phyloP scores from a whole-genome alignment of 78 protist genomes.

The Chrysochromulina tobinii region DNA sequence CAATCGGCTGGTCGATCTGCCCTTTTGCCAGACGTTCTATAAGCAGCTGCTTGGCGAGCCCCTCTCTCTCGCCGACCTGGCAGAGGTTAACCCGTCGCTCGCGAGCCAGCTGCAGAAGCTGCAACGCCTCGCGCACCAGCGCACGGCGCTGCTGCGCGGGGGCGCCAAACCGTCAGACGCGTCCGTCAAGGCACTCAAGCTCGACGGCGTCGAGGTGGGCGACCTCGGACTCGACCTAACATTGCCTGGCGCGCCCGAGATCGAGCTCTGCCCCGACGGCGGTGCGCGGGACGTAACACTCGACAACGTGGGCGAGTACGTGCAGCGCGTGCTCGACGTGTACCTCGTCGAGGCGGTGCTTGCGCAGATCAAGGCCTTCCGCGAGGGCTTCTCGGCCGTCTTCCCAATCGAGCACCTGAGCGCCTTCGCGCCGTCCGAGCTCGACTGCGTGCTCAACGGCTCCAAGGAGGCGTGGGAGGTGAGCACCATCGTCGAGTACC shows the following conservation, averaged over 20 bases:
- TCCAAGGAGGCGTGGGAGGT: not conserved
- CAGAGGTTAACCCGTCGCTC: conserved; percentile 17
- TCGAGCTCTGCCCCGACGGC: conserved; percentile 43
- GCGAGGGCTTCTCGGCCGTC: conserved; percentile 48
- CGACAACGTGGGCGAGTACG: conserved; percentile 56
- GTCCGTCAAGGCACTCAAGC: not conserved
- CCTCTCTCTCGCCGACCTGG: conserved; percentile 52
- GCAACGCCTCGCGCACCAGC: not conserved
- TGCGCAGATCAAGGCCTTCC: conserved; percentile 63
- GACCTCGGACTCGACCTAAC: conserved; percentile 47
- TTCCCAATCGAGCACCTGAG: conserved; percentile 44
- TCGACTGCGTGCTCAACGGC: conserved; percentile 67
- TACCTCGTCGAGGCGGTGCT: conserved; percentile 54
- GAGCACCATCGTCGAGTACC: not conserved
- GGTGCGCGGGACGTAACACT: not conserved
- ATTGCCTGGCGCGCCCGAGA: conserved; percentile 51
- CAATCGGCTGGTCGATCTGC: conserved; percentile 66
- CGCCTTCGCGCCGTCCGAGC: conserved; percentile 55
- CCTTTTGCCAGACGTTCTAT: conserved; percentile 61
- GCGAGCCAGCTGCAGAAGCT: not conserved
- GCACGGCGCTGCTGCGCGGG: not conserved
- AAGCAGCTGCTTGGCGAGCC: not conserved
- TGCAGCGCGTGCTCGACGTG: conserved; percentile 42
- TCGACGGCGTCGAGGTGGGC: conserved; percentile 36
- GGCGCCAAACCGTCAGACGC: not conserved